Percentiles rank a stretch among this genome's conserved stretches.
phyloP scores from a whole-genome alignment of 1,139 yeast genomes.

The Sugiyamaella novakii region DNA sequence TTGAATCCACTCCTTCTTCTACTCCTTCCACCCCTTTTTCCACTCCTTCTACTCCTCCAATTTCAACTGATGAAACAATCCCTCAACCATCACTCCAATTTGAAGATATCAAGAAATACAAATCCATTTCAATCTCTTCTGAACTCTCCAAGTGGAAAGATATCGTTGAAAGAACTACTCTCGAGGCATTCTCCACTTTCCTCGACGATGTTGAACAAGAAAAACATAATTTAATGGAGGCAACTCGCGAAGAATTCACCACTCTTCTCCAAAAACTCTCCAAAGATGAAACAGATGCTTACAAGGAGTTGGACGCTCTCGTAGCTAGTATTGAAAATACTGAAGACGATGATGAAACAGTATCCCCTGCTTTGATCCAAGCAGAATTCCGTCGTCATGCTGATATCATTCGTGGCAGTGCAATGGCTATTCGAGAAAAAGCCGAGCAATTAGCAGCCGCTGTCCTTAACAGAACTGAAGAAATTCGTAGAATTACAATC shows the following conservation, averaged over 20 bases:
- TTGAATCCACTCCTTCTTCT: not conserved
- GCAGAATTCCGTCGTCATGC: constrained; percentile 36
- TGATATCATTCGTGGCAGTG: constrained; percentile 36
- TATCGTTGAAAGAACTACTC: constrained; percentile 37
- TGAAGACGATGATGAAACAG: constrained; percentile 17
- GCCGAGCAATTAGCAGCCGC: constrained; percentile 40
- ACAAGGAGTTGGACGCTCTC: constrained; percentile 28
- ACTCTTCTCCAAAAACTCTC: constrained; percentile 32
- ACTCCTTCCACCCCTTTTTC: constrained; percentile 4
- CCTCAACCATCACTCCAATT: not conserved
- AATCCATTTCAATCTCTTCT: constrained; percentile 18
- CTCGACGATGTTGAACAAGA: constrained; percentile 39
- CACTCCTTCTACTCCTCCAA: constrained; percentile 3
- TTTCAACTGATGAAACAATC: constrained; percentile 8
- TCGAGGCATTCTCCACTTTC: constrained; percentile 38
- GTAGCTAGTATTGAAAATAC: constrained; percentile 27
- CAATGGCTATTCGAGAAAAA: constrained; percentile 39
- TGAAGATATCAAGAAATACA: constrained; percentile 4
- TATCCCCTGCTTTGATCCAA: constrained; percentile 33
- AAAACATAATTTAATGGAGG: constrained; percentile 32
- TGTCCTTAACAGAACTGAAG: constrained; percentile 41
- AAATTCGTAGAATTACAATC: constrained; percentile 39
- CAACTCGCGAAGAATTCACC: constrained; percentile 35
- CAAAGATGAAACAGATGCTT: constrained; percentile 27
- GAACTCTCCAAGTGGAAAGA: constrained; percentile 34